Base-by-base conservation (phyloP, 2,329 filamentous ascomycete genomes). In the Echinosphaeria canescens region DNA sequence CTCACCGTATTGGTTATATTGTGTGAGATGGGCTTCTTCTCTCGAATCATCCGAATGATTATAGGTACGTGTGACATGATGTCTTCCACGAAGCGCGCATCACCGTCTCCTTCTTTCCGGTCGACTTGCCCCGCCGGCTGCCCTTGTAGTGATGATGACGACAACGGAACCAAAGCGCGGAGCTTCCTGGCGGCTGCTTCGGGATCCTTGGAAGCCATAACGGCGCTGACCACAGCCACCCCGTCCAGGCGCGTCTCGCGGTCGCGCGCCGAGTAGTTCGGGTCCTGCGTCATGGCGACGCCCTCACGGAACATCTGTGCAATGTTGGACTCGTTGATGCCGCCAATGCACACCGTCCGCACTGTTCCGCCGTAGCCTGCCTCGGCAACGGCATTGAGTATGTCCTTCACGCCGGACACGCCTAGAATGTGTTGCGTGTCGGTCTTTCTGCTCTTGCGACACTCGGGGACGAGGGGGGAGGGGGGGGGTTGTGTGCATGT, bases 1-100 rank as follows among this genome's bases (percentile, higher is more conserved):
- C 28, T 9, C 34, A 56, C 85, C 27, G 84, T 60, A 45, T 95
- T 95, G 28, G 88, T 95, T 80, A 95, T 95, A 50, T 92, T 93
- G 51, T 95, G 85, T 27, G 75, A 76, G 13, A 95, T 59, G 1
- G 84, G 82, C 30, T 64, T 72, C 23, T 50, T 56, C 3, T 54
- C 45, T 5, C 64, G 64, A 25, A 92, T 62, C 5, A 58, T 55
- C 31, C 53, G 54, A 23, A 90, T 55, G 12, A 76, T 49, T 22
- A 40, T 40, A 2, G 48, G 44, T 4, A 46, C 42, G 10, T 38
- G 26, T 3, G 28, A 26, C 16, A 52, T n/a, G 8, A 52, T 27
- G 5, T 39, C 30, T 19, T 23, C n/a, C n/a, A n/a, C n/a, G n/a
- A n/a, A n/a, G n/a, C n/a, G n/a, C n/a, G n/a, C n/a, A n/a, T n/a